Percentiles rank a stretch among this genome's conserved stretches.
Evolutionary conservation across 352 stramenopile genomes (phyloP).

Genomic region (Phytophthora palmivora): DNA sequence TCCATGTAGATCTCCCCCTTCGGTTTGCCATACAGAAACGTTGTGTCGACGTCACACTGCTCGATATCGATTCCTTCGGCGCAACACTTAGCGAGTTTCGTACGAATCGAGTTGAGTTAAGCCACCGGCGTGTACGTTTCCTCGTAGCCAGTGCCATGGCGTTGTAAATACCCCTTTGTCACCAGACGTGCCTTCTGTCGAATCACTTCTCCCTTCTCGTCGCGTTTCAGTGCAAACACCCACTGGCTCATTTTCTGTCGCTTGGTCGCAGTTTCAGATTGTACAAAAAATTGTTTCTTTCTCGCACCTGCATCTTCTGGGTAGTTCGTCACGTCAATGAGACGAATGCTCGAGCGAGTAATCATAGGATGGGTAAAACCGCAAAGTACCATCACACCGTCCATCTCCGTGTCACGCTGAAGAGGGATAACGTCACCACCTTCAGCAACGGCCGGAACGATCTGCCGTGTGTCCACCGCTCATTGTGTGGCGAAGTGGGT

Average conservation of each 20-base stretch:
- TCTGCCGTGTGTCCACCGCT: no score
- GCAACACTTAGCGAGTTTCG: no score
- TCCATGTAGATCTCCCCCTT: slow-evolving; percentile 15
- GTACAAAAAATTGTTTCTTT: slow-evolving; percentile 6
- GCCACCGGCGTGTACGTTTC: slow-evolving; percentile 8
- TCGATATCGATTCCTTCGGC: slow-evolving; percentile 4
- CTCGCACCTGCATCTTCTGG: no score
- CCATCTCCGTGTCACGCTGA: background rate
- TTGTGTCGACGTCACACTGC: slow-evolving; percentile 2
- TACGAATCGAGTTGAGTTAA: no score
- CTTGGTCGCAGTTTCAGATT: slow-evolving; percentile 1
- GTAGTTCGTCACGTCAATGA: no score
- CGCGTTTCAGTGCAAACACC: slow-evolving; percentile 1
- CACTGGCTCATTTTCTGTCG: slow-evolving; percentile 5
- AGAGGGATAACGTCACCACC: slow-evolving; percentile 7
- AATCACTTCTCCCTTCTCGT: background rate
- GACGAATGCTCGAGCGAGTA: no score
- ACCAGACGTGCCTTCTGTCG: no score
- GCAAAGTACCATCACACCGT: background rate
- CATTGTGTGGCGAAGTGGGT: no score
- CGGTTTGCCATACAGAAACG: slow-evolving; percentile 4
- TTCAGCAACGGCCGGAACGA: background rate
- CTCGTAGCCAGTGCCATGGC: background rate
- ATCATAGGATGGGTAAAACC: background rate
- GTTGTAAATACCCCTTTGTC: slow-evolving; percentile 1